Evolutionary conservation across 345 rosid genomes (phyloP).

Genomic region (Eucalyptus regnans): DNA sequence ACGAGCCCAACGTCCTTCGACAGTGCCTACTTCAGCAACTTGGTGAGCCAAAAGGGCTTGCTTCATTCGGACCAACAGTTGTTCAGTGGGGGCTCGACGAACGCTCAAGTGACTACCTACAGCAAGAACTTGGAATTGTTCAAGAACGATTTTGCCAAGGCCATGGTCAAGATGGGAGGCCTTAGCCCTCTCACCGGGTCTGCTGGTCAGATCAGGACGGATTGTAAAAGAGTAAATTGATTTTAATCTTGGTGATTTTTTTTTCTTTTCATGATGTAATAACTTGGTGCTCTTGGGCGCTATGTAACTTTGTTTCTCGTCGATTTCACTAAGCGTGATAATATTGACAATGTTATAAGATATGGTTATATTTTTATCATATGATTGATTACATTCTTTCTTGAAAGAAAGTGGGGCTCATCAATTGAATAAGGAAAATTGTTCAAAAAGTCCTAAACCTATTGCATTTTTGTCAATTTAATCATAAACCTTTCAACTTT

Average conservation of each 20-base stretch:
- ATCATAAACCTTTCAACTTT: too few species aligned
- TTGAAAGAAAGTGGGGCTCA: not conserved
- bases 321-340: not conserved
- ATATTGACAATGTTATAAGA: not conserved
- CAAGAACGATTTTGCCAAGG: not conserved
- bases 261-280: not conserved
- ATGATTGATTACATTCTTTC: not conserved
- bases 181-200: slow-evolving; percentile 1
- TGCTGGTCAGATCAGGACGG: not conserved
- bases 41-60: not conserved
- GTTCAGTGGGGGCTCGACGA: not conserved
- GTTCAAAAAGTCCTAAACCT: too few species aligned
- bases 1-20: not conserved
- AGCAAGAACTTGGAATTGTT: not conserved
- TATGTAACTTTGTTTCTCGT: not conserved
- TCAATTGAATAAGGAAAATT: not conserved
- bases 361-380: not conserved
- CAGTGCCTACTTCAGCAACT: not conserved
- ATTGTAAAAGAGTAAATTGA: not conserved
- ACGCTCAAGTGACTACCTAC: not conserved
- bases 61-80: slow-evolving; percentile 4
- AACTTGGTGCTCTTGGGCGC: not conserved
- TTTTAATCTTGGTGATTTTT: not conserved
- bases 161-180: slow-evolving; percentile 5
- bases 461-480: too few species aligned